Conservation (phyloP, 305 asterid genomes). For the Caryopteris hybrid region DNA sequence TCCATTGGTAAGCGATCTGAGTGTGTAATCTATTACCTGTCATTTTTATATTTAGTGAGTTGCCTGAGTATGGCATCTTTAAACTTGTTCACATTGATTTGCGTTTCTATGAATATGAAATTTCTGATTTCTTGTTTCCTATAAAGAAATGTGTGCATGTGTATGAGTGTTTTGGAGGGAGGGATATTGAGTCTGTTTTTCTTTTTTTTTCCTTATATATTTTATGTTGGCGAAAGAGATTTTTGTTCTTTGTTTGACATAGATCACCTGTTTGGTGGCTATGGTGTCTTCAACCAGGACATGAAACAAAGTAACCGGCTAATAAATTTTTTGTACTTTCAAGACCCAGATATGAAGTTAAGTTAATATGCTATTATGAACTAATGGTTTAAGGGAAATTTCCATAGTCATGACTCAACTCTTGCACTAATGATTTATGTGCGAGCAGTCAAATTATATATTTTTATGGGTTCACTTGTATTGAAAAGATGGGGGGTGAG, state of each 20-base stretch:
- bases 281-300: neutral
- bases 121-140: neutral
- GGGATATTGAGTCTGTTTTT: neutral
- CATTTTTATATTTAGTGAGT: neutral
- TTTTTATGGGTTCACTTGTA: neutral
- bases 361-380: neutral
- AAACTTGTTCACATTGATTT: neutral
- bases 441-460: neutral
- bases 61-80: neutral
- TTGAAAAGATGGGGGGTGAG: neutral
- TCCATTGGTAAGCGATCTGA: constrained; percentile 40
- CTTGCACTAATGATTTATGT: neutral
- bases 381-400: neutral
- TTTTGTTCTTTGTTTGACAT: neutral
- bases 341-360: neutral
- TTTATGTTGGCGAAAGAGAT: neutral
- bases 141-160: neutral
- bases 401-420: neutral
- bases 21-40: neutral
- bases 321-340: neutral
- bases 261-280: neutral
- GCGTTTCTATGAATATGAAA: neutral
- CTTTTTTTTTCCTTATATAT: neutral
- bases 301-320: neutral
- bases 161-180: neutral